Evolutionary conservation across 441 rosid genomes (phyloP), one percentile per base, ranked within the genome.

Genomic region (Erodium chrysanthum): DNA sequence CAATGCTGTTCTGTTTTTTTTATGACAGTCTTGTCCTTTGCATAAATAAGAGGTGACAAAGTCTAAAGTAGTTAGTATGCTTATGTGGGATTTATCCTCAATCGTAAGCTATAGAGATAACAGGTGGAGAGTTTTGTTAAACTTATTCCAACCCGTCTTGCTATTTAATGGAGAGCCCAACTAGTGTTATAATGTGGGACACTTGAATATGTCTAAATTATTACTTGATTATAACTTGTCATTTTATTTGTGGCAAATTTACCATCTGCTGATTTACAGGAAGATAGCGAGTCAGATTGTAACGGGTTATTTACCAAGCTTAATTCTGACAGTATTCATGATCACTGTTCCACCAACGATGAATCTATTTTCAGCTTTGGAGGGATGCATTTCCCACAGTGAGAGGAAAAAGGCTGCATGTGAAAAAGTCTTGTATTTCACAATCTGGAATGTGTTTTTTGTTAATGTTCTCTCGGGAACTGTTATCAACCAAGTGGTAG

Each of bases 241-340:
- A 63, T 15, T 63, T 0, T 33, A 3, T 33, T 58, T 15, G 69
- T 29, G 65, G 7, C 50, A 27, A 71, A 42, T 35, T 63, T 33
- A 54, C 52, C 56, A 64, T 71, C 56, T 70, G 64, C 77, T 72
- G 68, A 11, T 66, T 4, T 76, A 83, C 88, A 93, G 98, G 80
- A 75, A 65, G 68, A 76, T 66, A 33, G 72, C 91, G 74, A 74
- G 8, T 50, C 88, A 72, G 76, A 62, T 93, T 77, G 74, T 93
- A 65, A 91, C 98, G 54, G 98, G 98, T 66, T 93, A 93, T 78
- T 77, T 93, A 76, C 98, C 98, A 35, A 91, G 98, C 80, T 95
- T 93, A 74, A 70, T 89, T 66, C 72, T 93, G 74, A 80, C 85
- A 67, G 46, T 85, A 25, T 89, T 85, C 76, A 37, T 91, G 35